A percentile compares a stretch with the other conserved stretches of the same genome.
These are phyloP conservation scores for Suhomyces vadensis DNA, from an alignment of 805 yeast genomes.

Conservation along the genomic window DNA sequence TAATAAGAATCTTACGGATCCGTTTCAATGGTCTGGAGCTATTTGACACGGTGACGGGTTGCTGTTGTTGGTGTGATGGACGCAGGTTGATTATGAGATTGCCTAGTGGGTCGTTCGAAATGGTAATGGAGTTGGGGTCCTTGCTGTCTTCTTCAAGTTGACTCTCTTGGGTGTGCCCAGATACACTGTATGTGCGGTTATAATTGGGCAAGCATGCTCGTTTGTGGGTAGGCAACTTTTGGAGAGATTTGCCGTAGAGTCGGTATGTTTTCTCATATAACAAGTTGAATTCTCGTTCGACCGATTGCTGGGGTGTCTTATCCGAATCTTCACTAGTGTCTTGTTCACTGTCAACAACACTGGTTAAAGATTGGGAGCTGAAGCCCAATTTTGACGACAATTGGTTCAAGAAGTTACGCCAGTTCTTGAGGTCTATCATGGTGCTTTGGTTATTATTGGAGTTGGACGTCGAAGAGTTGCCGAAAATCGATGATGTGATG, in stretches of 20 bases:
- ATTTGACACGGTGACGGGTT: slow-evolving; percentile 24
- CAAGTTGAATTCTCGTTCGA: slow-evolving; percentile 34
- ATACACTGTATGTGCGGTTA: slow-evolving; percentile 28
- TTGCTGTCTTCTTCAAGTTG: slow-evolving; percentile 28
- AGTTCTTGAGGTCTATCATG: slow-evolving; percentile 33
- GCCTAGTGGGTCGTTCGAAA: slow-evolving; percentile 44
- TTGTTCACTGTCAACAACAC: slow-evolving; percentile 20
- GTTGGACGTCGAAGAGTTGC: slow-evolving; percentile 27
- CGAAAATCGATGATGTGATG: slow-evolving; percentile 24
- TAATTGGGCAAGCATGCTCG: slow-evolving; percentile 43
- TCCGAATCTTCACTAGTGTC: slow-evolving; percentile 12
- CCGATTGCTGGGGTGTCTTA: slow-evolving; percentile 11
- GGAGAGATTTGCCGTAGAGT: slow-evolving; percentile 39
- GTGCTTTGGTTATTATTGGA: slow-evolving; percentile 17
- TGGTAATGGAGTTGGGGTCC: slow-evolving; percentile 35
- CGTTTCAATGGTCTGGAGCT: slow-evolving; percentile 30
- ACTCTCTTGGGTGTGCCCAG: slow-evolving; percentile 14
- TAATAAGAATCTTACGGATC: slow-evolving; percentile 66
- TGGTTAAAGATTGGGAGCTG: slow-evolving; percentile 29
- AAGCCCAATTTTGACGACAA: slow-evolving; percentile 39
- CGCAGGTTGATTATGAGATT: slow-evolving; percentile 38
- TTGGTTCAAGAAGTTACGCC: slow-evolving; percentile 37
- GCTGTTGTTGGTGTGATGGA: slow-evolving; percentile 6
- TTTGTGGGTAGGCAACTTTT: slow-evolving; percentile 37
- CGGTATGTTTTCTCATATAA: slow-evolving; percentile 38